Evolutionary conservation across 495 filamentous ascomycete genomes (phyloP).

Genomic region (Aspergillus panamensis): DNA sequence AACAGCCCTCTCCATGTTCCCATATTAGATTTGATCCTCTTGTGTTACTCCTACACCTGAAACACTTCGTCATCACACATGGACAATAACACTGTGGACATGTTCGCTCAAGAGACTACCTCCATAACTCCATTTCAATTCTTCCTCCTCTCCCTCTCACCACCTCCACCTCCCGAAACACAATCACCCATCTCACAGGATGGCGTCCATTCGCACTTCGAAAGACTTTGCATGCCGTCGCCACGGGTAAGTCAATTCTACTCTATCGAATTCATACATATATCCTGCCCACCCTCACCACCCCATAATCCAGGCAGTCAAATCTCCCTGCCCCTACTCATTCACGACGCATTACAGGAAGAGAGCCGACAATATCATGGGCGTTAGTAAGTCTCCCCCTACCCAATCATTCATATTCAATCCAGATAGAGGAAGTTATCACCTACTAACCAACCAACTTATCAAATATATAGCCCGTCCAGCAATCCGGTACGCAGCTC

Average conservation of each 20-base stretch:
- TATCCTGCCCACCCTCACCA: neutral
- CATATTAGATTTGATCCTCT: neutral
- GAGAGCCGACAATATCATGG: conserved; percentile 57
- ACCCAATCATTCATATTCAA: neutral
- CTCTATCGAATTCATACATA: no score
- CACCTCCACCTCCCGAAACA: no score
- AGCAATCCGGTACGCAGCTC: conserved; percentile 59
- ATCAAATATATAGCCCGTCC: conserved; percentile 48
- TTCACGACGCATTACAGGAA: conserved; percentile 40
- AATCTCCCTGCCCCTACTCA: neutral
- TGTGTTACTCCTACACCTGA: neutral
- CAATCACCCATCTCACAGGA: no score
- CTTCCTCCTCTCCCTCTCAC: no score
- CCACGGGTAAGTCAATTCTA: no score
- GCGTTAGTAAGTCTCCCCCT: conserved; percentile 55
- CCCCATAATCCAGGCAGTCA: neutral
- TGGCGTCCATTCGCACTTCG: no score
- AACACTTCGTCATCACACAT: no score
- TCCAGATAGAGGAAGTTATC: neutral
- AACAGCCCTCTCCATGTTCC: conserved; percentile 40
- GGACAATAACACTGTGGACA: no score
- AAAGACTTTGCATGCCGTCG: no score
- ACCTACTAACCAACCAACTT: neutral
- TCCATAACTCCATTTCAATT: no score
- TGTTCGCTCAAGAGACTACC: no score